phyloP scores from a whole-genome alignment of 441 rosid genomes.

The Eruca vesicaria region DNA sequence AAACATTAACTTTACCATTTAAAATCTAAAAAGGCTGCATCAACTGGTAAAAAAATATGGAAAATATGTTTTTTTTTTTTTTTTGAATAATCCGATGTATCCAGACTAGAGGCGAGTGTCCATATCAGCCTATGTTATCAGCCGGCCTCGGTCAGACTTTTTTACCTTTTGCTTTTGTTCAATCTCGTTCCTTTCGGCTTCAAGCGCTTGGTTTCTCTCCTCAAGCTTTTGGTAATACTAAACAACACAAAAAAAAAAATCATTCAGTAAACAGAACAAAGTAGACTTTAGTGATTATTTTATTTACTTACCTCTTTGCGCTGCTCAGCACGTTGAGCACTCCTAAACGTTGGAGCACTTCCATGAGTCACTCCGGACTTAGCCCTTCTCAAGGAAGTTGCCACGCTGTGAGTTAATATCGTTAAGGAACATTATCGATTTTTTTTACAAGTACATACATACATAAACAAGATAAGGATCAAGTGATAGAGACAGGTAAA shows the following conservation, averaged over 20 bases:
- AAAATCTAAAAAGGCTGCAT: not conserved
- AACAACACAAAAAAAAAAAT: slow-evolving; percentile 35
- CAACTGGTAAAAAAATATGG: not conserved
- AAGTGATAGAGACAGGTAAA: slow-evolving; percentile 4
- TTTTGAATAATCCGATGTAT: too few relatives aligned
- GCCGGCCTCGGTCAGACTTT: too few relatives aligned
- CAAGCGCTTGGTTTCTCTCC: slow-evolving; percentile 79
- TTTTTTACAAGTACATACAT: not conserved
- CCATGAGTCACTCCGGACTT: slow-evolving; percentile 75
- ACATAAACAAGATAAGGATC: not conserved
- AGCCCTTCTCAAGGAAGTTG: slow-evolving; percentile 64
- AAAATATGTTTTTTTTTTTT: too few relatives aligned
- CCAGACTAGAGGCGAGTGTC: too few relatives aligned
- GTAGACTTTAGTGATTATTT: not conserved
- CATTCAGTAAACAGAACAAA: not conserved
- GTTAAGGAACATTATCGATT: slow-evolving; percentile 46
- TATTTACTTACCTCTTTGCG: slow-evolving; percentile 64
- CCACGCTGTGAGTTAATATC: slow-evolving; percentile 41
- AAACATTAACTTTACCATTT: slow-evolving; percentile 1
- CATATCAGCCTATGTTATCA: too few relatives aligned
- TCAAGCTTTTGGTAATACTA: slow-evolving; percentile 68
- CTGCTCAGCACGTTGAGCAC: slow-evolving; percentile 77
- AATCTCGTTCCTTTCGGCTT: slow-evolving; percentile 67
- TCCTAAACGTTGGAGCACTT: slow-evolving; percentile 79
- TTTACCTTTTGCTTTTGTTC: slow-evolving; percentile 81